Evolutionary conservation across 768 basidiomycete genomes (phyloP), one percentile per base, ranked within the genome.

Genomic region (Rhizopogon vesiculosus): DNA sequence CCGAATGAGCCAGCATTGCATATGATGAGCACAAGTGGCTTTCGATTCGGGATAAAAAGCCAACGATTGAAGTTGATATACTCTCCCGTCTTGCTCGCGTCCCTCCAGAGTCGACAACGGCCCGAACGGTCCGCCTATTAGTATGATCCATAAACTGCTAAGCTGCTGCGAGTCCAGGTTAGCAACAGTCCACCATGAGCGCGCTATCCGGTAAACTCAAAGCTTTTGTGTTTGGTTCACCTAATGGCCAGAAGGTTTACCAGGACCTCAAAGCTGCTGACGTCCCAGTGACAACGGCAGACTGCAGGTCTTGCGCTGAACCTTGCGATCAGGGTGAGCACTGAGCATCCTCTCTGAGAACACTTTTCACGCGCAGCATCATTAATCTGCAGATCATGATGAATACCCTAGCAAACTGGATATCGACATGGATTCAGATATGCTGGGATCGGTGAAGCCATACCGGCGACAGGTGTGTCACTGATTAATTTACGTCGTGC

Each of bases 401-500:
- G 84, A 84, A 44, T 92, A 87, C 62, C 85, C 91, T 28, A 71
- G 69, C 16, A 83, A 81, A 51, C 87, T 97, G 64, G 81, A 84
- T 40, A 75, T 90, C 35, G 95, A 98, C 73, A 83, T 81, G 75
- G 85, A 87, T 19, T 81, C 83, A 2, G 80, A 87, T 45, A 83
- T 98, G 83, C 72, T 94, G n/a, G 95, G 94, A 8, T 83, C 85
- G 31, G 81, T 93, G 28, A 89, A 88, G 68, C 87, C 91, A 2
- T 93, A 91, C 69, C 82, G 81, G 40, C 85, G 93, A 22, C 89
- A 93, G 77, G 91, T 87, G 59, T 48, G 76, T 33, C 35, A 9
- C 7, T 38, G 10, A 15, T 15, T 10, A 33, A 25, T 25, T 25
- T 25, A 4, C 9, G 31, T 33, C 10, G 9, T 1, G 13, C 19